Conservation (phyloP, 176 grass and related monocot species). For the Oryza australiensis region DNA sequence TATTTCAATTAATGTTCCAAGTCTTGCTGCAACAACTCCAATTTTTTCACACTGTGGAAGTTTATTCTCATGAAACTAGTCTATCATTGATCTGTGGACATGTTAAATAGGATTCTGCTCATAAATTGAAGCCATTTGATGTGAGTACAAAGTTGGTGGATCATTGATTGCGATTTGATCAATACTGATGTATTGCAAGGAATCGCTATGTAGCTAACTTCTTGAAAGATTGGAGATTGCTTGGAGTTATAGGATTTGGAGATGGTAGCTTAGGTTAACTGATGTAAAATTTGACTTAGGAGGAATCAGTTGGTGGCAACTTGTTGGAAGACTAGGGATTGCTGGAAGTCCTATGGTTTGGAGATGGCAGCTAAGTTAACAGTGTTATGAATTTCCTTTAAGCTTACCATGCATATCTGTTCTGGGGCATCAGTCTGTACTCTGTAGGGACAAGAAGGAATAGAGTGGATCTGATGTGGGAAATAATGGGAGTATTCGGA, state of each 20-base stretch:
- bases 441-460: neutral
- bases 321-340: neutral
- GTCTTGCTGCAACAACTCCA: neutral
- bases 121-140: neutral
- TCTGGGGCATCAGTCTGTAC: neutral
- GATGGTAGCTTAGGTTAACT: neutral
- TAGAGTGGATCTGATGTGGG: neutral
- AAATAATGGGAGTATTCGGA: neutral
- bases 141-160: neutral
- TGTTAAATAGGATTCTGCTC: conserved; percentile 11
- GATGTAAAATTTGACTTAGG: neutral
- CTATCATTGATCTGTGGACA: neutral
- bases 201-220: conserved; percentile 21
- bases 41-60: neutral
- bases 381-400: neutral
- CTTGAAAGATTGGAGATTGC: neutral
- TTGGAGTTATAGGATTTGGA: neutral
- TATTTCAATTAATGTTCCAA: neutral
- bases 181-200: neutral
- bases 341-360: neutral
- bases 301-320: conserved; percentile 6
- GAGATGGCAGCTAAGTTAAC: conserved; percentile 10
- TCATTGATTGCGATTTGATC: neutral
- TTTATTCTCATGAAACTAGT: neutral
- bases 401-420: neutral